Evolutionary conservation across 768 basidiomycete genomes (phyloP).

Genomic region (Suillus decipiens): DNA sequence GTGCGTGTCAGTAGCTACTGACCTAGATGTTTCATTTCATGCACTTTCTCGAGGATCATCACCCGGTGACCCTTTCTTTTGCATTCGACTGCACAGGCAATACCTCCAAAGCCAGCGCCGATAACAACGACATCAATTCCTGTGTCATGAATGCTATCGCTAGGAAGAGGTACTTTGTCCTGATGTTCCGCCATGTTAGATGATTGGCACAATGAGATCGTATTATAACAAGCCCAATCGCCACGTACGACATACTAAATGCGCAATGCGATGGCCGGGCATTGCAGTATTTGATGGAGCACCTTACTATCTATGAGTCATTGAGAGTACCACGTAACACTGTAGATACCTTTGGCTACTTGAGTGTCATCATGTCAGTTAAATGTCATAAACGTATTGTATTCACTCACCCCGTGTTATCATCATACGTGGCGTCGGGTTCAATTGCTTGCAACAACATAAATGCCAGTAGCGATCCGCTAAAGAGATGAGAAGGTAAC

Average conservation of each 20-base stretch:
- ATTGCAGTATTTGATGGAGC: not conserved
- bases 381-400: not conserved
- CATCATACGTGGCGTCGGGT: too few species aligned
- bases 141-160: conserved; percentile 1
- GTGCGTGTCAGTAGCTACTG: conserved; percentile 8
- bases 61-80: conserved; percentile 25
- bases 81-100: conserved; percentile 32
- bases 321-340: not conserved
- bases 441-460: too few species aligned
- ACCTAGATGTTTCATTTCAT: conserved; percentile 18
- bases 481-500: too few species aligned
- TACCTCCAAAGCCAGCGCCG: conserved; percentile 28
- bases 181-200: not conserved
- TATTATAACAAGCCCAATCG: not conserved
- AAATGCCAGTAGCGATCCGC: not conserved
- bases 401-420: too few species aligned
- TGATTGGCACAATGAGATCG: not conserved
- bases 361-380: not conserved
- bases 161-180: not conserved
- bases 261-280: not conserved
- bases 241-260: not conserved
- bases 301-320: not conserved
- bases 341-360: too few species aligned
- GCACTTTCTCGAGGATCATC: conserved; percentile 23
- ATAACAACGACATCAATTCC: conserved; percentile 23